Percentiles rank a stretch among this genome's conserved stretches.
phyloP scores from a whole-genome alignment of 2,329 filamentous ascomycete species.

The Biscogniauxia marginata region DNA sequence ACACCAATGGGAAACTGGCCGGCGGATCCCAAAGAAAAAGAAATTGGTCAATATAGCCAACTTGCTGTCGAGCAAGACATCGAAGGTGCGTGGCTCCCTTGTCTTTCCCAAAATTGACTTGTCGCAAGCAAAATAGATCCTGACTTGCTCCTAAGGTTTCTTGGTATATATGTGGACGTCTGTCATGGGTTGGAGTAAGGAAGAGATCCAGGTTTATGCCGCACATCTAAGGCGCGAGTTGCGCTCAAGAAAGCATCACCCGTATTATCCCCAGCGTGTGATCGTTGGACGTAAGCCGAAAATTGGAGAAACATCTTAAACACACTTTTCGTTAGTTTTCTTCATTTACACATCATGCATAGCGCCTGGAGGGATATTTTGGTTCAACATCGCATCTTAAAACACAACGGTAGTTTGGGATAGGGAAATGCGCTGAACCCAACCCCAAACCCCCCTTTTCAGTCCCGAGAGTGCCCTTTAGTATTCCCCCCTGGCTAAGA shows the following conservation, averaged over 20 bases:
- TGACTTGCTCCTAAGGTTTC: conserved; percentile 18
- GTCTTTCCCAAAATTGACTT: neutral
- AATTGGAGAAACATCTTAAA: neutral
- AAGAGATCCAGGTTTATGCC: conserved; percentile 30
- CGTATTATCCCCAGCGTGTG: conserved; percentile 26
- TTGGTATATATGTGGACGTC: conserved; percentile 28
- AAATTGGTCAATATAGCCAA: conserved; percentile 37
- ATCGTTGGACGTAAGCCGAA: conserved; percentile 29
- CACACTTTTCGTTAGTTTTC: neutral
- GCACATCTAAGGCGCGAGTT: conserved; percentile 30
- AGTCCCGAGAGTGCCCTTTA: too few species aligned
- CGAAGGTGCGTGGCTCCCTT: conserved; percentile 26
- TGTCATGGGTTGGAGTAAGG: conserved; percentile 26
- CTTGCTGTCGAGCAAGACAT: conserved; percentile 33
- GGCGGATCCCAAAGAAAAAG: conserved; percentile 34
- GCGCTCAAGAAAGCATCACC: conserved; percentile 21
- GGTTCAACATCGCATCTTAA: neutral
- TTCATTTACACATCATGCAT: neutral
- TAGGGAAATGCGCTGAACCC: too few species aligned
- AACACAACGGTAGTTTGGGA: neutral
- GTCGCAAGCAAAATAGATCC: neutral
- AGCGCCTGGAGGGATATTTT: neutral
- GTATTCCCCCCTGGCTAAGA: too few species aligned
- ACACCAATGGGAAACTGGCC: conserved; percentile 42
- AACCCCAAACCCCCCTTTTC: too few species aligned